Evolutionary conservation across 768 basidiomycete species (phyloP).

Genomic region (Trametes meyenii): DNA sequence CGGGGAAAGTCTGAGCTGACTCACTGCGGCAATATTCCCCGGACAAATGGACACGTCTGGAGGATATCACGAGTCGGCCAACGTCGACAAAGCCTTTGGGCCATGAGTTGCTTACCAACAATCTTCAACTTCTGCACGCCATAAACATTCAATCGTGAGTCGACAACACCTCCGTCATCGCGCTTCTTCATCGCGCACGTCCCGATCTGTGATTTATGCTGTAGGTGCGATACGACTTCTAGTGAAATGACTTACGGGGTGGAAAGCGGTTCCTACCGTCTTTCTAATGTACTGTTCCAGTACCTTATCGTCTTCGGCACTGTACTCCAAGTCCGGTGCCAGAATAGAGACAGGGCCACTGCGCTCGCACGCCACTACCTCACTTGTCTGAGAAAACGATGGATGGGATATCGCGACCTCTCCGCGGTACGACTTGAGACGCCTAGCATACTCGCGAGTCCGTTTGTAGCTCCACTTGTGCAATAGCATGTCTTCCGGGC

Average conservation of each 20-base stretch:
- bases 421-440: constrained; percentile 49
- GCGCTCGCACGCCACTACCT: constrained; percentile 23
- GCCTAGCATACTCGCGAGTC: constrained; percentile 54
- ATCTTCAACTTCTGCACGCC: constrained; percentile 56
- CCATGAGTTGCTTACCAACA: constrained; percentile 5
- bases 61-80: too few species aligned
- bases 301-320: constrained; percentile 38
- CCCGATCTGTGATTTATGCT: constrained; percentile 32
- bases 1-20: background rate
- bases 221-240: background rate
- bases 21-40: constrained; percentile 7
- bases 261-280: constrained; percentile 35
- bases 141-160: constrained; percentile 61
- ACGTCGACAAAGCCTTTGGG: background rate
- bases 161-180: constrained; percentile 63
- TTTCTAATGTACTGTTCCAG: constrained; percentile 34
- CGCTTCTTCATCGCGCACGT: constrained; percentile 71
- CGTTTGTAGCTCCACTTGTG: constrained; percentile 60
- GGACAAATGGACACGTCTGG: constrained; percentile 12
- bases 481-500: constrained; percentile 39
- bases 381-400: constrained; percentile 32
- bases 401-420: constrained; percentile 35
- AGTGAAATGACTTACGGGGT: constrained; percentile 31
- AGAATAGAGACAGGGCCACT: constrained; percentile 31
- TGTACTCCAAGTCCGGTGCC: constrained; percentile 36